Percentiles rank a stretch among this genome's conserved stretches.
Conservation (phyloP, 2,329 filamentous ascomycete genomes). For the Aspergillus fijiensis region DNA sequence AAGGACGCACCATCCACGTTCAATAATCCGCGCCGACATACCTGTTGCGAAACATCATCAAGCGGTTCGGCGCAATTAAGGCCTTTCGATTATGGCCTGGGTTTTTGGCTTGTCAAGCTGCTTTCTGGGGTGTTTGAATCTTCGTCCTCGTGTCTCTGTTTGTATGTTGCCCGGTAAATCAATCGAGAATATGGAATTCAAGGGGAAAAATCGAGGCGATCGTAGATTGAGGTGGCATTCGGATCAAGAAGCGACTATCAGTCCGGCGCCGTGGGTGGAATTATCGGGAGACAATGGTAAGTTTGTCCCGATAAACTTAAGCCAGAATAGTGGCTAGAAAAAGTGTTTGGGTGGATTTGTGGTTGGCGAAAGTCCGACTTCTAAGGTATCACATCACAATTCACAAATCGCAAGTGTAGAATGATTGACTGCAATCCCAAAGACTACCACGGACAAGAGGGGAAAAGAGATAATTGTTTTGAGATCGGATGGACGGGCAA, state of each 20-base stretch:
- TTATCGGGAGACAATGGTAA: not conserved
- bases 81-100: not conserved
- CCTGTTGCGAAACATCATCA: constrained; percentile 51
- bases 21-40: constrained; percentile 28
- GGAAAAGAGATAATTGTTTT: not conserved
- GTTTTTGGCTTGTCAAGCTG: too few relatives aligned
- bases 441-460: constrained; percentile 1
- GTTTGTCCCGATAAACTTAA: not conserved
- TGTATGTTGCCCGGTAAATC: not conserved
- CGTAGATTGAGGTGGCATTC: constrained; percentile 13
- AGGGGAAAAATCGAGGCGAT: not conserved
- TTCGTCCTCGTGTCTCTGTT: not conserved
- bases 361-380: not conserved
- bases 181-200: not conserved
- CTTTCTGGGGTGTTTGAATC: not conserved
- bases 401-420: not conserved
- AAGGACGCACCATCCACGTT: constrained; percentile 5
- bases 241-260: constrained; percentile 3
- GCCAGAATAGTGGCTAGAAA: not conserved
- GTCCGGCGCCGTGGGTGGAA: not conserved
- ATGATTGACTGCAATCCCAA: not conserved
- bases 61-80: not conserved
- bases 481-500: not conserved
- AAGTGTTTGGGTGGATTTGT: not conserved
- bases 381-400: constrained; percentile 3